Evolutionary conservation across 1,139 yeast species (phyloP).

Genomic region (Wickerhamiella infanticola): DNA sequence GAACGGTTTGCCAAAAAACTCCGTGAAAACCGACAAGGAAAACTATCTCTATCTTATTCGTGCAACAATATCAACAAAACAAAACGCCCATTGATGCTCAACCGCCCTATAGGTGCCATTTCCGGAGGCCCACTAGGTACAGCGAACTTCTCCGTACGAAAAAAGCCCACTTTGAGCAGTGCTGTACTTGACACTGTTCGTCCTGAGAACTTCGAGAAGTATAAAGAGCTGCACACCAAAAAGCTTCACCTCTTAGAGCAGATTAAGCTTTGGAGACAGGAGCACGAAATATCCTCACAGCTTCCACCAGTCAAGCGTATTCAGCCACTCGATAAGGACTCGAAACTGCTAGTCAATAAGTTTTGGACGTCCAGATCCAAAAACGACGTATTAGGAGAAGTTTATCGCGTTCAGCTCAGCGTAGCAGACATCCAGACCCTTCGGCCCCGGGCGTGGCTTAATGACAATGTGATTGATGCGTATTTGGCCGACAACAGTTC

Average conservation of each 20-base stretch:
- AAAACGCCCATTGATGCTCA: not conserved
- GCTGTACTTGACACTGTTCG: not conserved
- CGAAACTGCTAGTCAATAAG: not conserved
- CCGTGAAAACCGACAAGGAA: not conserved
- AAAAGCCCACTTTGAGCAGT: not conserved
- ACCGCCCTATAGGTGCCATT: not conserved
- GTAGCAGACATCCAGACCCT: conserved; percentile 58
- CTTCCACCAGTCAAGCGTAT: not conserved
- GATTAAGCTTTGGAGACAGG: not conserved
- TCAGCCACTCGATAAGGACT: not conserved
- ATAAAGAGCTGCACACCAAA: conserved; percentile 3
- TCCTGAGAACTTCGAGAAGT: not conserved
- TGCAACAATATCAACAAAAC: not conserved
- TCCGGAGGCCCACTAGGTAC: not conserved
- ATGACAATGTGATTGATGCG: conserved; percentile 80
- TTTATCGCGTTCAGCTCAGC: conserved; percentile 42
- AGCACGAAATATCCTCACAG: not conserved
- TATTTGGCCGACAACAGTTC: conserved; percentile 48
- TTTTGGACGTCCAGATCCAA: not conserved
- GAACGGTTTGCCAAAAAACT: not conserved
- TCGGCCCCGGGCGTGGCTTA: conserved; percentile 64
- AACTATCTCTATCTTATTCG: not conserved
- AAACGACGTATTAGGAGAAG: conserved; percentile 24
- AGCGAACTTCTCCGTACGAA: not conserved
- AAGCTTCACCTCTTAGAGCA: conserved; percentile 4